These are phyloP conservation scores for Apiospora sp. DNA, from an alignment of 2,329 filamentous ascomycete species.

Conservation along the genomic window DNA sequence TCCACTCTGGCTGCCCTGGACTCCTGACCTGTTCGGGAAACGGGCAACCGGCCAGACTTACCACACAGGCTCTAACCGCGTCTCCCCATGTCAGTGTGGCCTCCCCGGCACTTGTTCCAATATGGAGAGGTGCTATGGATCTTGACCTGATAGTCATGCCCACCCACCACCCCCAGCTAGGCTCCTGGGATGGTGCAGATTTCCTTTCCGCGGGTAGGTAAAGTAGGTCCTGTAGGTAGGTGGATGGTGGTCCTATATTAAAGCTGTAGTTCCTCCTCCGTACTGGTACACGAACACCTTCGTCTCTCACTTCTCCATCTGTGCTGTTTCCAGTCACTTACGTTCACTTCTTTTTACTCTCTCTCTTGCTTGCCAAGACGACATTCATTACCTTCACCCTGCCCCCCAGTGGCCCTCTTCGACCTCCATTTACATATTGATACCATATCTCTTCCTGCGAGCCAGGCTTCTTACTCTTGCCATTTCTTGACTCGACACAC, in stretches of 20 bases:
- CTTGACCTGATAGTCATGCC: slow-evolving; percentile 1
- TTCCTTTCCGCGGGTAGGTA: background rate
- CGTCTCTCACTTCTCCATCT: slow-evolving; percentile 10
- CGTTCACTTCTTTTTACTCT: slow-evolving; percentile 17
- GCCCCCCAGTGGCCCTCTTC: slow-evolving; percentile 23
- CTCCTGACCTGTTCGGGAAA: slow-evolving; percentile 1
- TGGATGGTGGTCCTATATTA: slow-evolving; percentile 1
- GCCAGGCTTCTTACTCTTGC: slow-evolving; percentile 6
- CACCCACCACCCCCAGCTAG: background rate
- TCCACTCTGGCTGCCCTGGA: background rate
- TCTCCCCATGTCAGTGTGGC: slow-evolving; percentile 4
- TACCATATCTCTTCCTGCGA: slow-evolving; percentile 13
- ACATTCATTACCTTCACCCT: slow-evolving; percentile 20
- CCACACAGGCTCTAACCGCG: background rate
- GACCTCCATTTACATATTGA: slow-evolving; percentile 19
- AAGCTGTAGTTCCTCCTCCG: slow-evolving; percentile 16
- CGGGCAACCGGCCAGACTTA: slow-evolving; percentile 18
- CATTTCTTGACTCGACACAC: slow-evolving; percentile 6
- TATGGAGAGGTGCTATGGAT: slow-evolving; percentile 16
- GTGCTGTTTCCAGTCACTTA: slow-evolving; percentile 25
- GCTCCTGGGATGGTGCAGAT: background rate
- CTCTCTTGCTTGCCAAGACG: slow-evolving; percentile 7
- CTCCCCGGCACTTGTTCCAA: slow-evolving; percentile 22
- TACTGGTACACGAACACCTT: slow-evolving; percentile 7
- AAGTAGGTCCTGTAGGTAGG: background rate